Evolutionary conservation across 2,329 filamentous ascomycete species (phyloP).

Genomic region (Nothopassalora personata): DNA sequence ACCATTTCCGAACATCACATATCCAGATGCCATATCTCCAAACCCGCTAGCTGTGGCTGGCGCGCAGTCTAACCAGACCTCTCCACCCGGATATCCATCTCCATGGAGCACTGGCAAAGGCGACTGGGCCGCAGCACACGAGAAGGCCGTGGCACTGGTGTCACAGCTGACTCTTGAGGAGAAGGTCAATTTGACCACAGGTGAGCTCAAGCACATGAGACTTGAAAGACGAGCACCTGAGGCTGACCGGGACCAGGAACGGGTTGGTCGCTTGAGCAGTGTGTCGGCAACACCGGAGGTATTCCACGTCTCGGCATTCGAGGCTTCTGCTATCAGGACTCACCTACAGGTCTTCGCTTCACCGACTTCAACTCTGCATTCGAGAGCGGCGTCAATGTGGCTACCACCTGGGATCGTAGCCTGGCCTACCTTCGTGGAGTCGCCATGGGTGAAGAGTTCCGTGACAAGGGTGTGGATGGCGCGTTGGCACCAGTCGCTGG

Average conservation of each 20-base stretch:
- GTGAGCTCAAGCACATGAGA: neutral
- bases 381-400: conserved; percentile 69
- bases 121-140: conserved; percentile 70
- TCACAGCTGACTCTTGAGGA: conserved; percentile 75
- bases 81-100: conserved; percentile 71
- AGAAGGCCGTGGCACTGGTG: conserved; percentile 70
- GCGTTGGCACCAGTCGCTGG: conserved; percentile 72
- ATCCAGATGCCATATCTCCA: conserved; percentile 12
- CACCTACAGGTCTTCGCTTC: conserved; percentile 71
- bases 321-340: conserved; percentile 74
- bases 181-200: conserved; percentile 65
- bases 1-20: conserved; percentile 15
- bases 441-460: conserved; percentile 70
- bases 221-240: neutral
- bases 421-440: conserved; percentile 64
- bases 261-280: conserved; percentile 66
- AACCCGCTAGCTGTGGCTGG: conserved; percentile 25
- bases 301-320: conserved; percentile 35
- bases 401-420: conserved; percentile 72
- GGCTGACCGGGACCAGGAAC: conserved; percentile 66
- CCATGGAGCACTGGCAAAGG: conserved; percentile 76
- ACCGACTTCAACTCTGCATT: conserved; percentile 79
- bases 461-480: conserved; percentile 68
- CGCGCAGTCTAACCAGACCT: conserved; percentile 35
- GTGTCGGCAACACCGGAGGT: conserved; percentile 67